Evolutionary conservation across 164 flowering plant species (phyloP).

Genomic region (Houttuynia cordata): DNA sequence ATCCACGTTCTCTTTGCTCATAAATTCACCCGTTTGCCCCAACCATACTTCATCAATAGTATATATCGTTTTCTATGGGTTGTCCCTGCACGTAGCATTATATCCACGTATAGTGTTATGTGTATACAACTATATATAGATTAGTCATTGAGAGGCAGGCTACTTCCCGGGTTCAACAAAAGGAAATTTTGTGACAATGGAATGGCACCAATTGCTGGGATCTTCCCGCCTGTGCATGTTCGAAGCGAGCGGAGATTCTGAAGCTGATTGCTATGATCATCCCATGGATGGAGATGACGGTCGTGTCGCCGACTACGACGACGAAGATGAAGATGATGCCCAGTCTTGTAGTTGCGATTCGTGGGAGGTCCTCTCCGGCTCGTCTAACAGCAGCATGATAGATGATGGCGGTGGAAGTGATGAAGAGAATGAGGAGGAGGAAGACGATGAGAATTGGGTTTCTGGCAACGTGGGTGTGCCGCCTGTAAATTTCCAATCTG

Average conservation of each 20-base stretch:
- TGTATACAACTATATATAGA: no score
- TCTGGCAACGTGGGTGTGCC: neutral
- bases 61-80: no score
- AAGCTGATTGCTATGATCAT: neutral
- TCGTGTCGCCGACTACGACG: neutral
- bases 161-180: no score
- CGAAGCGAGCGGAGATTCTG: conserved; percentile 18
- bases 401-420: neutral
- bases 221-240: neutral
- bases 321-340: conserved; percentile 6
- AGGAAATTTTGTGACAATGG: no score
- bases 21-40: no score
- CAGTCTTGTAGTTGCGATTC: conserved; percentile 10
- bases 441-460: neutral
- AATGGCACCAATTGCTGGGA: neutral
- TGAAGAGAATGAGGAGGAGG: neutral
- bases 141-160: no score
- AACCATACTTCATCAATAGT: no score
- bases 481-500: neutral
- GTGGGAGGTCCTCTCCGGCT: neutral
- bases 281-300: neutral
- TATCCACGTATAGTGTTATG: no score
- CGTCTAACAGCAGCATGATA: neutral
- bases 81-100: no score
- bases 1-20: no score